Base-by-base conservation (phyloP, 805 yeast genomes). In the Candida nonsorbophila region DNA sequence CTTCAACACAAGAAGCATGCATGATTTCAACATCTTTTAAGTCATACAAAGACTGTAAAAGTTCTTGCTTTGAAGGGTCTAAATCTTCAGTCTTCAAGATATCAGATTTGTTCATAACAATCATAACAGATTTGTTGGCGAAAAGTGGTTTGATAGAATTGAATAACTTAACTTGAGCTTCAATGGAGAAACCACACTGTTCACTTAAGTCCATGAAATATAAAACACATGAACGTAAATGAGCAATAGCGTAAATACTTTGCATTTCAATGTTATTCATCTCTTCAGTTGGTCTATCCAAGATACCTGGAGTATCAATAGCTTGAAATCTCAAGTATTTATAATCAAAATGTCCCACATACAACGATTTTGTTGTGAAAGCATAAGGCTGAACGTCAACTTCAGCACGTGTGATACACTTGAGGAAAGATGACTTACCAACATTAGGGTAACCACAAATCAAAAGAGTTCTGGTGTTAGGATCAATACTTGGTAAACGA, bases 191-290 rank as follows among this genome's bases (percentile, higher is more conserved):
- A 28, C 99, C 99, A 77, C 99, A 92, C 73, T 90, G 97, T 69
- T 92, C 99, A 19, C 95, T 84, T 46, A 90, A 72, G 71, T 92
- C 99, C 98, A 92, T 92, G 55, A 92, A 92, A 67, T 92, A 92
- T 52, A 92, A 64, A 25, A 92, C 95, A 59, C 97, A 85, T 16
- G 97, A 88, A 57, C 97, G 78, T 60, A 92, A 76, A 63, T 92
- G 98, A 19, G 98, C 98, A 70, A 92, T 87, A 38, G 98, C 98
- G 52, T 92, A 92, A 52, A 92, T 92, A 28, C 95, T 84, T 69
- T 92, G 99, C 98, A 92, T 92, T 69, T 92, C 99, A 60, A 92
- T 92, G 64, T 92, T 92, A 71, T 92, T 92, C 99, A 92, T 92
- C 58, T 92, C 98, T 62, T 92, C 99, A 25, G 97, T 87, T 37